Conservation (phyloP, 1,139 yeast genomes). For the Pichia sp. region DNA sequence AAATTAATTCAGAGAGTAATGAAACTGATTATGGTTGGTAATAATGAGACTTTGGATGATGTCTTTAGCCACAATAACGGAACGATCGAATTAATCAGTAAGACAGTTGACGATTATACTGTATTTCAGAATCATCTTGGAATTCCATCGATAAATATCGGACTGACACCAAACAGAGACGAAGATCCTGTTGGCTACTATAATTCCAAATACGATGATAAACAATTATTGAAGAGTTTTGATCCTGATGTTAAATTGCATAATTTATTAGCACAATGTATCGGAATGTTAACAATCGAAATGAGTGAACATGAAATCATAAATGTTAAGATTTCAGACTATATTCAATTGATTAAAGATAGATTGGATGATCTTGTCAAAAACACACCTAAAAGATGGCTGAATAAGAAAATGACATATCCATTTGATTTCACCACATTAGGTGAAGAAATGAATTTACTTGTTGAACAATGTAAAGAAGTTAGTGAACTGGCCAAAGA, state of each 20-base stretch:
- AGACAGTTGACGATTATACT: conserved; percentile 39
- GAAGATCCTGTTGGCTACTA: conserved; percentile 49
- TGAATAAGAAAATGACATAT: conserved; percentile 16
- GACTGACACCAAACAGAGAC: conserved; percentile 34
- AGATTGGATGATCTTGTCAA: conserved; percentile 30
- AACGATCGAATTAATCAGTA: conserved; percentile 33
- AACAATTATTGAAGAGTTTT: conserved; percentile 52
- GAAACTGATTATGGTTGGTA: conserved; percentile 35
- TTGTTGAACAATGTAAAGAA: not conserved
- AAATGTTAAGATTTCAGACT: conserved; percentile 38
- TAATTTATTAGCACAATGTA: conserved; percentile 54
- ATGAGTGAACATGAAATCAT: conserved; percentile 56
- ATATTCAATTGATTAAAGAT: conserved; percentile 32
- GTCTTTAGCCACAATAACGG: conserved; percentile 34
- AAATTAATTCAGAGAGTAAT: conserved; percentile 36
- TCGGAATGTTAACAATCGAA: conserved; percentile 53
- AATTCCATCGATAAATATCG: conserved; percentile 45
- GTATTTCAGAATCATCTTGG: conserved; percentile 52
- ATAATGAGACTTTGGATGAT: conserved; percentile 32
- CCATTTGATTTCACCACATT: conserved; percentile 11
- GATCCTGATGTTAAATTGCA: conserved; percentile 58
- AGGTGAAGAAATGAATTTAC: conserved; percentile 10
- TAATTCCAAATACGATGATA: conserved; percentile 61
- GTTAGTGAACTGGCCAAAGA: conserved; percentile 14
- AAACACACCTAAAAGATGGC: conserved; percentile 38